These are phyloP conservation scores for Trichosporon sp. DNA, from an alignment of 1,284 basidiomycete genomes.

Conservation along the genomic window DNA sequence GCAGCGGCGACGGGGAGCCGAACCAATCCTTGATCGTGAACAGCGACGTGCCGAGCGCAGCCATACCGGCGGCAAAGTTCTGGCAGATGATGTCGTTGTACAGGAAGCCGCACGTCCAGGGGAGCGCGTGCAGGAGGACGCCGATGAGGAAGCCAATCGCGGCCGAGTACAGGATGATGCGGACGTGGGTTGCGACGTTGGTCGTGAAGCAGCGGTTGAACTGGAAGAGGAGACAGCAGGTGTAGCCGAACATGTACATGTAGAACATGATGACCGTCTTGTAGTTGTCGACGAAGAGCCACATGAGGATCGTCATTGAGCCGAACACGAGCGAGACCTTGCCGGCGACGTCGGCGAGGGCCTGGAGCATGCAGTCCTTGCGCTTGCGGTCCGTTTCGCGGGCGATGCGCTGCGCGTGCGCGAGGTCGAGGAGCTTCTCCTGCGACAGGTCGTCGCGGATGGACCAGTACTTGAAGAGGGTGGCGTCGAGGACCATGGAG, in stretches of 20 bases:
- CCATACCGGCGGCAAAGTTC: constrained; percentile 3
- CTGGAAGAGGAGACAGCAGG: constrained; percentile 15
- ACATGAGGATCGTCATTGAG: constrained; percentile 10
- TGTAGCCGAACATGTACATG: constrained; percentile 15
- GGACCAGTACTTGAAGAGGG: constrained; percentile 16
- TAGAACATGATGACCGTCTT: constrained; percentile 14
- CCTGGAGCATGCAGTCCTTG: constrained; percentile 3
- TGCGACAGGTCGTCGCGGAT: constrained; percentile 13
- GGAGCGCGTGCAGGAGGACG: constrained; percentile 7
- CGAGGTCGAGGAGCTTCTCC: constrained; percentile 12
- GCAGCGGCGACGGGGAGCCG: not conserved
- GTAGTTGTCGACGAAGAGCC: constrained; percentile 11
- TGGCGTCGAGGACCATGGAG: constrained; percentile 13
- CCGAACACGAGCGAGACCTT: constrained; percentile 14
- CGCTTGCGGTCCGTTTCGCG: not conserved
- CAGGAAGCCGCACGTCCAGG: constrained; percentile 10
- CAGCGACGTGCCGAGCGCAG: constrained; percentile 8
- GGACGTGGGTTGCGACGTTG: constrained; percentile 11
- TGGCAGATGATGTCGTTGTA: constrained; percentile 12
- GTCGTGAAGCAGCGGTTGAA: constrained; percentile 18
- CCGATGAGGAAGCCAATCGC: not conserved
- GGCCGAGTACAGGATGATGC: constrained; percentile 12
- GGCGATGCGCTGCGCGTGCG: constrained; percentile 10
- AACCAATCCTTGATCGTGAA: constrained; percentile 9
- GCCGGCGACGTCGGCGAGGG: constrained; percentile 5